Base-by-base conservation (phyloP, 805 yeast species). In the Metschnikowia chrysomelidarum region DNA sequence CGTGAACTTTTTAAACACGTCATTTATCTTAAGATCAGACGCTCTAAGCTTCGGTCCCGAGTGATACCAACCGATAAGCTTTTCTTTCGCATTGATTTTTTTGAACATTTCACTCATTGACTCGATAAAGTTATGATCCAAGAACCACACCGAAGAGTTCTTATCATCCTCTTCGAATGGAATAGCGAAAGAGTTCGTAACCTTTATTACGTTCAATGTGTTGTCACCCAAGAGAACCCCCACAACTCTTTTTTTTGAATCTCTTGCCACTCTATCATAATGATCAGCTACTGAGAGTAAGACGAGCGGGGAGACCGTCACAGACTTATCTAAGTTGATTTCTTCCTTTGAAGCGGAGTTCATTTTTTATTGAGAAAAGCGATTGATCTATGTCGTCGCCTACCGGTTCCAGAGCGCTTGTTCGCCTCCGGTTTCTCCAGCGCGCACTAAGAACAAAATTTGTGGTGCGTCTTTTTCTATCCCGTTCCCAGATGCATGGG, bases 41-140 rank as follows among this genome's bases (percentile, higher is more conserved):
- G 89, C 75, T 51, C 78, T 80, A 47, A 94, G 74, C 59, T 88
- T 88, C 13, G 98, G 97, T 4, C 98, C 99, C 7, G 96, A 82
- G 62, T 93, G 99, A 59, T 93, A 93, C 99, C 99, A 93, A n/a
- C 99, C 99, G 57, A 93, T 80, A 30, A 93, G 72, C 58, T 80
- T 86, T 61, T 93, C 99, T 64, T 87, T 89, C 13, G 99, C 99
- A 65, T 89, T 94, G 59, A 93, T 89, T 61, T 94, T 93, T 59
- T 86, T 87, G 67, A 88, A 91, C 99, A 93, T 93, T 49, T 88
- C 96, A 46, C 88, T 82, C 99, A 93, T 93, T 36, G 85, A 78
- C 56, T 91, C 98, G 41, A 93, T 87, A 60, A 82, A 93, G 59
- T 93, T 91, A 66, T 93, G 98, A 59, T 93, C 98, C 52, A 93